Percentiles rank a stretch among this genome's conserved stretches.
These are phyloP conservation scores for Pterocarpus macrocarpus DNA, from an alignment of 306 rosid genomes.

Conservation along the genomic window DNA sequence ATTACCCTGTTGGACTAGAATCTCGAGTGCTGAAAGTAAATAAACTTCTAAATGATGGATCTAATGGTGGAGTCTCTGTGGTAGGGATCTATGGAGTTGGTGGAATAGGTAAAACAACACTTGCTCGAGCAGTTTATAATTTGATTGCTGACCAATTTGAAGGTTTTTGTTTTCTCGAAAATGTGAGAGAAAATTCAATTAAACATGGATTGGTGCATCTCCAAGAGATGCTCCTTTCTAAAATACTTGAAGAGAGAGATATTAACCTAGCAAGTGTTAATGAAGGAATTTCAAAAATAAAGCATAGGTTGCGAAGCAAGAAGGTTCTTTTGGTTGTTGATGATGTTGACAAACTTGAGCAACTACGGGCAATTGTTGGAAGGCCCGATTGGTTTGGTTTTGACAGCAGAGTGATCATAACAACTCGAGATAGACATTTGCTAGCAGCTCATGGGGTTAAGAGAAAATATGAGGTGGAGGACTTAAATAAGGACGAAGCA, in stretches of 20 bases:
- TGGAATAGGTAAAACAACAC: slow-evolving; percentile 44
- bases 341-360: slow-evolving; percentile 28
- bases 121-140: slow-evolving; percentile 40
- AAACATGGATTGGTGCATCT: background rate
- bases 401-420: slow-evolving; percentile 45
- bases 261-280: slow-evolving; percentile 1
- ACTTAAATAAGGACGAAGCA: background rate
- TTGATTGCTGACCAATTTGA: slow-evolving; percentile 27
- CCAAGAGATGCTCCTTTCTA: slow-evolving; percentile 42
- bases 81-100: slow-evolving; percentile 39
- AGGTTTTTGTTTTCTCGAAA: slow-evolving; percentile 17
- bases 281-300: slow-evolving; percentile 32
- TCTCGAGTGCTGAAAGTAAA: background rate
- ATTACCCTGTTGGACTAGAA: slow-evolving; percentile 44
- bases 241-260: background rate
- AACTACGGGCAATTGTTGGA: slow-evolving; percentile 19
- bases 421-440: slow-evolving; percentile 41
- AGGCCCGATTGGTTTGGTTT: slow-evolving; percentile 35
- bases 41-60: slow-evolving; percentile 16
- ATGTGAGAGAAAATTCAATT: slow-evolving; percentile 14
- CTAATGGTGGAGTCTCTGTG: background rate
- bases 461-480: background rate
- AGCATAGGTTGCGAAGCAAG: background rate
- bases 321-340: slow-evolving; percentile 46
- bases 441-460: slow-evolving; percentile 9